Base-by-base conservation (phyloP, 176 grass and related monocot genomes). In the Avena sativa region DNA sequence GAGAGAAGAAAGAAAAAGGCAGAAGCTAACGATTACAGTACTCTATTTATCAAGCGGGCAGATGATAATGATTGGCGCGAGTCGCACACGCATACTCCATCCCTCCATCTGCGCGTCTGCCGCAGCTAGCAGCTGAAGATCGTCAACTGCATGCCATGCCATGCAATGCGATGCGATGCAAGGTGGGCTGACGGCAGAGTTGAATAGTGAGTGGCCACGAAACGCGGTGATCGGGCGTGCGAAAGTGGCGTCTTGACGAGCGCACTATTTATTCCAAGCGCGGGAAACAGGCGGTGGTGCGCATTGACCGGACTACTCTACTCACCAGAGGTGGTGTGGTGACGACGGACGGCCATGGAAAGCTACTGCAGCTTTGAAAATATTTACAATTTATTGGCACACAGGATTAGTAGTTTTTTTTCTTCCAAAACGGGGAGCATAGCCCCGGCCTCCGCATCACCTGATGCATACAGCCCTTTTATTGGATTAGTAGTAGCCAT, bases 161-260 rank as follows among this genome's bases (percentile, higher is more conserved):
- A 43, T 43, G 40, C 40, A 6, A 43, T 43, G 40, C 40, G 40
- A 43, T 53, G 36, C 75, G 9, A 50, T 14, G 47, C 73, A 17
- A 19, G 48, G 28, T 28, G 28, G 48, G 13, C 50, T 56, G 74
- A 34, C 79, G 55, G 71, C 43, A 14, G 71, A 49, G 43, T 73
- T 73, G 71, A 73, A 73, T 48, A 73, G 70, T 20, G 19, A 9
- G 75, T 51, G 88, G 71, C 84, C 83, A 82, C 16, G 55, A 65
- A 90, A 90, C 75, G 80, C 84, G 89, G 89, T 26, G 79, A 65
- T 21, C 10, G 74, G 23, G 32, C 10, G 74, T 19, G 65, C 53
- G 56, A 13, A 49, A 73, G 71, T 73, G 71, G 4, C 46, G 64
- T 21, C 64, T 80, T 85, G 82, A 89, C 82, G 61, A 81, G 36